A percentile compares a stretch with the other conserved stretches of the same genome.
These are phyloP conservation scores for Nigrospora osmanthi DNA, from an alignment of 2,329 filamentous ascomycete species.

Conservation along the genomic window DNA sequence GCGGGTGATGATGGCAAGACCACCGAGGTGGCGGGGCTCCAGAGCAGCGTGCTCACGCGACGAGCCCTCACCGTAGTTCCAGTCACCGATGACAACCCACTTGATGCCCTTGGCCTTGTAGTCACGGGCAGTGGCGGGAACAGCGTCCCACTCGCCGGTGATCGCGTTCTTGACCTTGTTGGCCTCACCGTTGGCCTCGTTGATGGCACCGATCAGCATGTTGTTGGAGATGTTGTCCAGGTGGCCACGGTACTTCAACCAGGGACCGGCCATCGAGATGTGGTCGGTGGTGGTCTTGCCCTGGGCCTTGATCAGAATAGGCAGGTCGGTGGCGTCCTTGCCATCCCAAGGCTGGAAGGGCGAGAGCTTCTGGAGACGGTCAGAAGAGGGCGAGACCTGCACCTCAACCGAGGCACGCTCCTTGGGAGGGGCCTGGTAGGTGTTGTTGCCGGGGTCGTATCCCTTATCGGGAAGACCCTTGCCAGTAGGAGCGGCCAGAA, in stretches of 20 bases:
- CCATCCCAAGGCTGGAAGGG: slow-evolving; percentile 87
- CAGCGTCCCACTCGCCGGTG: slow-evolving; percentile 75
- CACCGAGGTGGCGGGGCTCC: slow-evolving; percentile 93
- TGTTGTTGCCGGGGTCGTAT: slow-evolving; percentile 87
- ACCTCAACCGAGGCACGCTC: slow-evolving; percentile 70
- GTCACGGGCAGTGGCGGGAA: slow-evolving; percentile 90
- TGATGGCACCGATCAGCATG: slow-evolving; percentile 97
- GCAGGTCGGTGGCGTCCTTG: slow-evolving; percentile 76
- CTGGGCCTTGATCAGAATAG: slow-evolving; percentile 92
- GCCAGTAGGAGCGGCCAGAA: slow-evolving; percentile 72
- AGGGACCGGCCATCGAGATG: slow-evolving; percentile 94
- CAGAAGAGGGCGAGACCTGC: slow-evolving; percentile 77
- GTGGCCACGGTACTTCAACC: slow-evolving; percentile 98
- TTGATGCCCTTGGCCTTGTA: slow-evolving; percentile 96
- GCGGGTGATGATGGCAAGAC: slow-evolving; percentile 91
- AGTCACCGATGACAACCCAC: slow-evolving; percentile 98
- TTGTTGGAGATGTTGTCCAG: slow-evolving; percentile 99
- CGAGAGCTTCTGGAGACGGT: slow-evolving; percentile 86
- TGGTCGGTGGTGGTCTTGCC: slow-evolving; percentile 97
- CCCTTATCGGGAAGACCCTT: slow-evolving; percentile 71
- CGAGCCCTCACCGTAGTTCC: slow-evolving; percentile 98
- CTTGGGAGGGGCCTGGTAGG: slow-evolving; percentile 88
- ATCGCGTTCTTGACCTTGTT: slow-evolving; percentile 95
- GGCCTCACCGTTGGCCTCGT: slow-evolving; percentile 89
- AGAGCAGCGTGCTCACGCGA: slow-evolving; percentile 98